Base-by-base conservation (phyloP, 106 monocot genomes). In the Acorus calamus region DNA sequence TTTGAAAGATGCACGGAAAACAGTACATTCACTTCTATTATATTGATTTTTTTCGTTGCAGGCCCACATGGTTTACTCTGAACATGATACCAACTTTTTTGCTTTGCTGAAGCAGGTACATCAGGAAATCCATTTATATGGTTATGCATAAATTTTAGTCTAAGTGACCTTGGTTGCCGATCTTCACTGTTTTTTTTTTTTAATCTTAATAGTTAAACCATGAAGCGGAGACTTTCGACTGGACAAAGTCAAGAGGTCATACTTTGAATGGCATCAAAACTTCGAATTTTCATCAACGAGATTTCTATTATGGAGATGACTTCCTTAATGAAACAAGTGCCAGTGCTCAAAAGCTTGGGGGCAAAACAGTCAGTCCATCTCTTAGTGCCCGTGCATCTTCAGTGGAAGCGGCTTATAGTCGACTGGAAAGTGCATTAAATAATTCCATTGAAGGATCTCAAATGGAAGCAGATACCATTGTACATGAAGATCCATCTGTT, bases 1-100 rank as follows among this genome's bases (percentile, higher is more conserved):
- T 28, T 28, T 28, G 28, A 28, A 28, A 28, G 28, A 28, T 28
- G 28, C 28, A 28, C 28, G 0, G 28, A 28, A 28, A 28, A 28
- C 28, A 28, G 28, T 28, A 28, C 28, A 28, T 28, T 28, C 28
- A 28, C 28, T 28, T 28, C 28, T 28, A 28, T 28, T 28, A 28
- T 28, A 28, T 28, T 28, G 28, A 28, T 56, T 73, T 43, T 72
- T 51, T 47, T 67, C 12, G 58, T 70, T 66, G 58, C 68, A 96
- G 96, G 91, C 91, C 11, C 96, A 96, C 57, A 96, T 96, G 96
- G 87, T 96, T 62, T 71, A 87, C 70, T 82, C 76, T 47, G 96
- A 96, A 61, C 96, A 96, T 71, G 87, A 96, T 79, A 68, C 85
- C 14, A 76, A 96, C 42, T 96, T 96, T 52, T 83, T 73, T 82